Base-by-base conservation (phyloP, 2,329 filamentous ascomycete species). In the Nannizziopsis barbatae region DNA sequence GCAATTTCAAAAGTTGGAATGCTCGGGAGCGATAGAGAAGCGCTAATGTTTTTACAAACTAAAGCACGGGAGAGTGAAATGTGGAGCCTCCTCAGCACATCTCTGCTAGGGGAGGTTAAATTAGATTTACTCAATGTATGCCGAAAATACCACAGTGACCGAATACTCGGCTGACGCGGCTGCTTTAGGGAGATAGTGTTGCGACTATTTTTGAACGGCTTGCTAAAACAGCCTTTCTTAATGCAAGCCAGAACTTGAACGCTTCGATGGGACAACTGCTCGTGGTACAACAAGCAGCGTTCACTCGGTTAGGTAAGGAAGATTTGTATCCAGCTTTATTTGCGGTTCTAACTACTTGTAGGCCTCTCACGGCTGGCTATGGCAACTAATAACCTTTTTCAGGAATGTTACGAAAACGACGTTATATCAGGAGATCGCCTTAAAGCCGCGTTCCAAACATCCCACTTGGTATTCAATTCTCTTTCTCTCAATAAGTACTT, bases 21-120 rank as follows among this genome's bases (percentile, higher is more conserved):
- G 73, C 71, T 88, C 7, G 86, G 83, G 0, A 82, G 80, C 31
- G 85, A 88, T 46, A 83, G 83, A 55, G 88, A 95, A 61, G 87
- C 81, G 1, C 74, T 95, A 5, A 75, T 80, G 0, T 95, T 92
- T 58, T 75, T 96, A 35, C 87, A 90, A 54, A 77, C 81, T 12
- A 92, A 92, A 63, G 85, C 90, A 2, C 88, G 82, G 59, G 89
- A 95, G 60, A 79, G 80, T 0, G 85, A 86, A 48, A 89, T 92
- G 78, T 92, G 86, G 78, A 80, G 81, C 45, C 70, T 95, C 2
- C 80, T 90, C 69, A 87, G 84, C 60, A 88, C 86, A 1, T 85
- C 87, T 1, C 70, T 95, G 11, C 72, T 95, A 46, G 88, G 83
- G 57, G 89, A 96, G 65, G 86, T 88, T 2, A 93, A 89, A 62